Conservation (phyloP, 2,329 filamentous ascomycete genomes). For the Botryotinia convoluta region DNA sequence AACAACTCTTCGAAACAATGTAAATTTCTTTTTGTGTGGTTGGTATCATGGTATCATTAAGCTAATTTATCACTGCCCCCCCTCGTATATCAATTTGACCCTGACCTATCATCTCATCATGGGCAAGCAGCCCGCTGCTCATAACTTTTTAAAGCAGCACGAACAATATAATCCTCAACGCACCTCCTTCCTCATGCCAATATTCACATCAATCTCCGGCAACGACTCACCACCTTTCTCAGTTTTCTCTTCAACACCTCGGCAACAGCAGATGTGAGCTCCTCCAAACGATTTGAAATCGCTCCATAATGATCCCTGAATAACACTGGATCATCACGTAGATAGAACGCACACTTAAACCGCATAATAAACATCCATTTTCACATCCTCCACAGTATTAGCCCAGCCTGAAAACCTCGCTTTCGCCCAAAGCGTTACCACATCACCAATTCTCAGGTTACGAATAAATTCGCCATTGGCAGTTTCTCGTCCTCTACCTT, state of each 20-base stretch:
- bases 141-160: neutral
- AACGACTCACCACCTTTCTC: neutral
- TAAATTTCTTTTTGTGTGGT: neutral
- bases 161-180: neutral
- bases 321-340: neutral
- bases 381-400: conserved; percentile 50
- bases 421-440: conserved; percentile 28
- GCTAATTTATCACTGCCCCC: no score
- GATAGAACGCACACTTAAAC: conserved; percentile 32
- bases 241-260: neutral
- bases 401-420: conserved; percentile 51
- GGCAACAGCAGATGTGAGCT: neutral
- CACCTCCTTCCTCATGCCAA: neutral
- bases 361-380: conserved; percentile 60
- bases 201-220: neutral
- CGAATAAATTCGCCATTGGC: conserved; percentile 56
- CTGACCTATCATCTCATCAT: neutral
- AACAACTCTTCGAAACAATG: neutral
- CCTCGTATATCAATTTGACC: neutral
- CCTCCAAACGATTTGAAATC: neutral
- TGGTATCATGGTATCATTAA: neutral
- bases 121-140: neutral
- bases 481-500: conserved; percentile 51
- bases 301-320: neutral
- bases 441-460: conserved; percentile 41